Percentiles rank a stretch among this genome's conserved stretches.
Conservation (phyloP, 2,329 filamentous ascomycete genomes). For the Exophiala oligosperma region DNA sequence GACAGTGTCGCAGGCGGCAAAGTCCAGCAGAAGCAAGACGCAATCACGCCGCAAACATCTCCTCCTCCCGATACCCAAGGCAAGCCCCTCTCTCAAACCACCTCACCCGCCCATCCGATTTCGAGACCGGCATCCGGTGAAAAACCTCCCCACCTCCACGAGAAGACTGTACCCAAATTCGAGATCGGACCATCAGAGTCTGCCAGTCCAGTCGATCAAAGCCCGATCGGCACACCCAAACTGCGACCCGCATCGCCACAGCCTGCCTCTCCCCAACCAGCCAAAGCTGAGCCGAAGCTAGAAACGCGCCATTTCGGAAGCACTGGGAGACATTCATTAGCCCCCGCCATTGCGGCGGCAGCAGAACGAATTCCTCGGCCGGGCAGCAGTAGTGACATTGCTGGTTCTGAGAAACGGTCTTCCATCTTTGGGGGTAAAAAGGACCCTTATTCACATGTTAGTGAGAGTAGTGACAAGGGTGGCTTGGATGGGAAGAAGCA, state of each 20-base stretch:
- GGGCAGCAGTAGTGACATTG: constrained; percentile 43
- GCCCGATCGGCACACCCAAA: constrained; percentile 57
- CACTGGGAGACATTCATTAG: constrained; percentile 27
- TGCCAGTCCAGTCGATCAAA: constrained; percentile 57
- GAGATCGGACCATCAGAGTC: constrained; percentile 58
- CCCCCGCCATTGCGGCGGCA: constrained; percentile 29
- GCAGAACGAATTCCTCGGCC: constrained; percentile 46
- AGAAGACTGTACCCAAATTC: constrained; percentile 55
- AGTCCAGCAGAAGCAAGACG: constrained; percentile 34
- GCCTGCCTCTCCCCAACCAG: constrained; percentile 35
- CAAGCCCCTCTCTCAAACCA: constrained; percentile 31
- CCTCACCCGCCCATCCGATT: constrained; percentile 38
- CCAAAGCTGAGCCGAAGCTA: constrained; percentile 16
- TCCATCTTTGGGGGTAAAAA: constrained; percentile 57
- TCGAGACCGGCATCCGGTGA: constrained; percentile 44
- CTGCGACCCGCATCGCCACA: constrained; percentile 47
- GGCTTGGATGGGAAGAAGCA: constrained; percentile 54
- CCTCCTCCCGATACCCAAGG: constrained; percentile 46
- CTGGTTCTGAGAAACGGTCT: constrained; percentile 48
- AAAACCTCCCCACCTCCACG: constrained; percentile 40
- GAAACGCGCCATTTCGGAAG: constrained; percentile 29
- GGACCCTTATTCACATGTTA: constrained; percentile 50
- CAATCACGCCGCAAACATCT: constrained; percentile 57
- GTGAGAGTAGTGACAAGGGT: constrained; percentile 40
- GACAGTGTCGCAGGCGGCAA: constrained; percentile 34